Evolutionary conservation across 371 early-diverging fungal species (phyloP), one percentile per base, ranked within the genome.

Genomic region (Catenaria anguillulae): DNA sequence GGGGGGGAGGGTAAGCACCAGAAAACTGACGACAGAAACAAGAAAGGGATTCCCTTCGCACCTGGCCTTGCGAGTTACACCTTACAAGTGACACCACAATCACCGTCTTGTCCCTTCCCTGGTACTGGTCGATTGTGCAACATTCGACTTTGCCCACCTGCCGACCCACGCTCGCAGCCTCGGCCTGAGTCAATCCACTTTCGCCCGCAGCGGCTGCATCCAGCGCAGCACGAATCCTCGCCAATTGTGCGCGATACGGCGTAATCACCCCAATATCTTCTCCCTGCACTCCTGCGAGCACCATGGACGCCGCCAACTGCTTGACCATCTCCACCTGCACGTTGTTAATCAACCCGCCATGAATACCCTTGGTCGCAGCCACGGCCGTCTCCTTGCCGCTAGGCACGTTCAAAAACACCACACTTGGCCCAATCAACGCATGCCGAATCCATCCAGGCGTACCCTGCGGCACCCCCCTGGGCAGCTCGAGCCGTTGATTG

Each of bases 71-170:
- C 0, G 67, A 56, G 75, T 92, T 97, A 64, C 81, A 88, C 48
- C 93, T 83, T 55, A 92, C 98, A 62, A 91, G 79, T 33, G 91
- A 97, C 17, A 89, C 77, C 40, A 96, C 71, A 10, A 91, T 86
- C 66, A 85, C 87, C 1, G 84, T 86, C 73, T 90, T 91, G 68
- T 93, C 96, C n/a, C 90, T 81, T 24, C 96, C 96, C 70, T 97
- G 95, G 66, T 83, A 93, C 62, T 85, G 82, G 70, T 97, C 95
- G 35, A 97, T 84, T 0, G 96, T 95, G 26, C 83, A 77, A 59
- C 86, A 67, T 56, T 90, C 87, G 17, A 90, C 67, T 4, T 2
- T 43, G 4, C 21, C 10, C 45, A 17, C 19, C 45, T 31, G 46
- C 46, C 8, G 46, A 46, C 24, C 46, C 46, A 46, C 5, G 24